These are phyloP conservation scores for Carex arenaria DNA, from an alignment of 202 grass and related monocot genomes.

Conservation along the genomic window DNA sequence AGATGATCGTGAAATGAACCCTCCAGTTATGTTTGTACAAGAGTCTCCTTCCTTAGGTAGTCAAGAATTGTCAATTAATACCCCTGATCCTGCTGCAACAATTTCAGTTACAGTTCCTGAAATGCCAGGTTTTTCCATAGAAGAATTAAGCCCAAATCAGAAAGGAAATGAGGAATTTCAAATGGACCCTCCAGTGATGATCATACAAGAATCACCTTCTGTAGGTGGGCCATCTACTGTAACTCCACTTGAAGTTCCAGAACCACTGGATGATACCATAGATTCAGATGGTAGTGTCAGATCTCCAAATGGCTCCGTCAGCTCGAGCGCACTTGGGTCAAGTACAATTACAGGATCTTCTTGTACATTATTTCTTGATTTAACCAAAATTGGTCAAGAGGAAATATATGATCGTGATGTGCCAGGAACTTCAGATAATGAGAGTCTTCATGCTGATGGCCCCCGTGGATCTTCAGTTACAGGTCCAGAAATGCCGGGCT, in stretches of 20 bases:
- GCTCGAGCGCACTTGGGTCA: slow-evolving; percentile 5
- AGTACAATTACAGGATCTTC: slow-evolving; percentile 7
- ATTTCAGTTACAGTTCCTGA: not conserved
- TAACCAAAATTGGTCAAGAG: slow-evolving; percentile 18
- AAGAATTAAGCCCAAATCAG: slow-evolving; percentile 19
- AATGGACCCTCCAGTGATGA: slow-evolving; percentile 8
- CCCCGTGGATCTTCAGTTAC: slow-evolving; percentile 7
- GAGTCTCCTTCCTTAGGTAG: slow-evolving; percentile 14
- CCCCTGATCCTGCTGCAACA: slow-evolving; percentile 1
- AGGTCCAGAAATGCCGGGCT: not conserved
- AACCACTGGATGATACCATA: not conserved
- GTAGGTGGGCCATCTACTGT: not conserved
- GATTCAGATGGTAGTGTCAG: not conserved
- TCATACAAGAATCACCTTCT: not conserved
- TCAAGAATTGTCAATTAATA: slow-evolving; percentile 15
- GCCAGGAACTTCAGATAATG: not conserved
- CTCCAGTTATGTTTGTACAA: slow-evolving; percentile 20
- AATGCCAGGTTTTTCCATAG: slow-evolving; percentile 3
- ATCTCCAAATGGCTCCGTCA: slow-evolving; percentile 14
- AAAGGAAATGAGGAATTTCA: slow-evolving; percentile 11
- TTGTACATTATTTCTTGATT: slow-evolving; percentile 1
- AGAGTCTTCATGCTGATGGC: not conserved
- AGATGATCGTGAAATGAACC: not conserved
- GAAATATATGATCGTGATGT: not conserved
- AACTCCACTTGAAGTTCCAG: not conserved